phyloP scores from a whole-genome alignment of 208 protist species.

The Trypanosoma rangeli region DNA sequence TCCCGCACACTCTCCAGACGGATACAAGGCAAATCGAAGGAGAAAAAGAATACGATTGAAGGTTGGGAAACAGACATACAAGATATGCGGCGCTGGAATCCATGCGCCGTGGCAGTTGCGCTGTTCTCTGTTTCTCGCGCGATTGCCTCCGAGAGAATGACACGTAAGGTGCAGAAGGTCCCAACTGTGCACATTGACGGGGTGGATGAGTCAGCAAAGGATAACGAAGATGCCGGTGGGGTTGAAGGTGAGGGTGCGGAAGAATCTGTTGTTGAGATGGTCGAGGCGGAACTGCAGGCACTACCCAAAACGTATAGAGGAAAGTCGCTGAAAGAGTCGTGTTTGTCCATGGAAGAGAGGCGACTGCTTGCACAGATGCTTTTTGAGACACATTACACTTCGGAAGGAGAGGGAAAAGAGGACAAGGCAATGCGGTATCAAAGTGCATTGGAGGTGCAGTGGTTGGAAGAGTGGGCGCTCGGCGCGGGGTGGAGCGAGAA shows the following conservation, averaged over 20 bases:
- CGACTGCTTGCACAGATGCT: conserved; percentile 55
- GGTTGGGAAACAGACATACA: not conserved
- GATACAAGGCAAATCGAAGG: not conserved
- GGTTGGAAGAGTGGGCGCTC: conserved; percentile 75
- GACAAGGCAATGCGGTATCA: conserved; percentile 69
- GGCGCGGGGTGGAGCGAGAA: conserved; percentile 6
- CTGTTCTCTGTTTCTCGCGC: not conserved
- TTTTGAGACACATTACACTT: conserved; percentile 57
- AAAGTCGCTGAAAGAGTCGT: conserved; percentile 9
- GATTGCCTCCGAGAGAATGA: not conserved
- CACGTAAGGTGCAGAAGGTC: conserved; percentile 23
- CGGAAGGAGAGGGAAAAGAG: conserved; percentile 28
- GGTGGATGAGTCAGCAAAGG: not conserved
- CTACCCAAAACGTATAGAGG: conserved; percentile 15
- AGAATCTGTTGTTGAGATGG: conserved; percentile 18
- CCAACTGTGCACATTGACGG: not conserved
- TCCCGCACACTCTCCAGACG: not conserved
- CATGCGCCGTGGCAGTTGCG: not conserved
- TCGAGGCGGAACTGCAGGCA: conserved; percentile 5
- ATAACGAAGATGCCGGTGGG: not conserved
- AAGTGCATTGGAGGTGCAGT: conserved; percentile 68
- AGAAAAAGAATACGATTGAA: not conserved
- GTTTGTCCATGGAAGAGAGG: conserved; percentile 40
- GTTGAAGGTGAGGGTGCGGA: not conserved
- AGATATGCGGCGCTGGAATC: conserved; percentile 10